Conservation (phyloP, 2,329 filamentous ascomycete species). For the Colletotrichum sp. region DNA sequence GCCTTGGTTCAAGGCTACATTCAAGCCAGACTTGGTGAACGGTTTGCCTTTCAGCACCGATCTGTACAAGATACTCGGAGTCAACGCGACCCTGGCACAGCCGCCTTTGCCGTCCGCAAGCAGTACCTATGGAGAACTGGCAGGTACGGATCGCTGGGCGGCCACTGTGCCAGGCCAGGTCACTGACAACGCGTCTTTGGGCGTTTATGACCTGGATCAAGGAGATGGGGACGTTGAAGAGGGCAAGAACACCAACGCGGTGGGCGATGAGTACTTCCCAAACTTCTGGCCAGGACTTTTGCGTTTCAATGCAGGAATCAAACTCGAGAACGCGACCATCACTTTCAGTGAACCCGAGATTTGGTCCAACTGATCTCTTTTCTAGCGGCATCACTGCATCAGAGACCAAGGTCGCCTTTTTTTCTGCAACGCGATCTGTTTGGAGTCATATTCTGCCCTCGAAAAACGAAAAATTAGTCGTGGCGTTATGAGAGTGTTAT, state of each 20-base stretch:
- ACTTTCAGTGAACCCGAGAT: not conserved
- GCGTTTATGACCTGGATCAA: not conserved
- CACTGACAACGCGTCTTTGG: not conserved
- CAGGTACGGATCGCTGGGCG: conserved; percentile 51
- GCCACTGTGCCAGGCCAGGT: conserved; percentile 32
- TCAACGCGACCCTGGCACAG: conserved; percentile 46
- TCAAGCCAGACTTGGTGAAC: conserved; percentile 43
- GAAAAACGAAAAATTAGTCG: not conserved
- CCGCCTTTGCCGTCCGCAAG: conserved; percentile 49
- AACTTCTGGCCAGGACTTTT: conserved; percentile 6
- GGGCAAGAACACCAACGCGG: not conserved
- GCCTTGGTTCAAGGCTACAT: conserved; percentile 51
- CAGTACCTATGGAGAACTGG: conserved; percentile 43
- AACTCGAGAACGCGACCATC: not conserved
- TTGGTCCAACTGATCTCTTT: not conserved
- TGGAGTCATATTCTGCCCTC: not conserved
- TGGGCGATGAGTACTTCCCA: conserved; percentile 6
- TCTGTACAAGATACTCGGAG: conserved; percentile 43
- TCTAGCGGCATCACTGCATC: not conserved
- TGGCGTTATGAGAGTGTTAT: not conserved
- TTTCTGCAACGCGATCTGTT: not conserved
- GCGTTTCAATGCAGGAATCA: not conserved
- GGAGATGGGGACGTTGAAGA: not conserved
- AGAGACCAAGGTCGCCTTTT: not conserved
- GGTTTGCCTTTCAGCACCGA: conserved; percentile 47